Base-by-base conservation (phyloP, 345 rosid genomes). In the Populus tremula region DNA sequence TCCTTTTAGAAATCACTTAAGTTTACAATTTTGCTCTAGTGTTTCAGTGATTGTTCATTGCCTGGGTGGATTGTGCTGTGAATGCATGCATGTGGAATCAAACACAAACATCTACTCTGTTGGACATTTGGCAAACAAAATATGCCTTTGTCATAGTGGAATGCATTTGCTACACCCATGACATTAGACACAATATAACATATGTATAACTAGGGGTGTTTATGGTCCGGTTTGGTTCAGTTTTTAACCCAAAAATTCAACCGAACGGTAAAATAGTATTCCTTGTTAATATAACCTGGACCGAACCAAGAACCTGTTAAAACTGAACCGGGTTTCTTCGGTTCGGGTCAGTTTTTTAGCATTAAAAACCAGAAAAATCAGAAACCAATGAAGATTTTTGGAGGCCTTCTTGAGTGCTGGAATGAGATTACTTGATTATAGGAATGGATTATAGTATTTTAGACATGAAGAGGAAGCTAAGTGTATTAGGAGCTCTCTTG, bases 11-110 rank as follows among this genome's bases (percentile, higher is more conserved):
- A 67, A 66, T 78, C 13, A 17, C 17, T n/a, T 2, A 10, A 56
- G 4, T 39, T 69, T 64, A n/a, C 67, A 64, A 56, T 71, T 76
- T 38, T 29, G 73, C 66, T 79, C 69, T 25, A 73, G 75, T 68
- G 54, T 67, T 77, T 69, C 69, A 31, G 7, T 77, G 18, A 64
- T 72, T 49, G 33, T 29, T 76, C 39, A 20, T 13, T 62, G 25
- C 47, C 63, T 56, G 73, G 59, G 20, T 64, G 54, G 27, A 31
- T 73, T 64, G 27, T 23, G 67, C 67, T 25, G 5, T 2, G 36
- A 25, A 12, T 63, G 59, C 59, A 47, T 47, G 50, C 50, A 18
- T 53, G 23, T n/a, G 20, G 59, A 50, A 50, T 50, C 18, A 18
- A 49, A 14, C 17, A 50, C 56, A 18, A 4, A 45, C 9, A 50